A percentile compares a stretch with the other conserved stretches of the same genome.
phyloP scores from a whole-genome alignment of 208 protist genomes.

The Novymonas esmeraldas region DNA sequence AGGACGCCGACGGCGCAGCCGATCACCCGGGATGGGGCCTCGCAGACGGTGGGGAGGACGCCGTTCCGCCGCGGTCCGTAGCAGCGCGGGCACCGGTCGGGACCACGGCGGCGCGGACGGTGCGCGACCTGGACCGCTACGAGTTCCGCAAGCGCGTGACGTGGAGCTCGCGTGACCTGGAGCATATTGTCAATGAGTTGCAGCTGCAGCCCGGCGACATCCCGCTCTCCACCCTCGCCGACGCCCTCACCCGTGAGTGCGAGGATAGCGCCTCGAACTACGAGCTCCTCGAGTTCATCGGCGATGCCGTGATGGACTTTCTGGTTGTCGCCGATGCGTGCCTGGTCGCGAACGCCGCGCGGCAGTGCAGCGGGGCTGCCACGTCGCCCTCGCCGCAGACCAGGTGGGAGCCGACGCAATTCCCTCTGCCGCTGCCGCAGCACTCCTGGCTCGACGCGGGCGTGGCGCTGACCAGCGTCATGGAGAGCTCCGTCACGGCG shows the following conservation, averaged over 20 bases:
- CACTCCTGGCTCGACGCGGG: conserved; percentile 6
- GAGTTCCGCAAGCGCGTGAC: conserved; percentile 27
- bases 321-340: conserved; percentile 48
- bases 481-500: conserved; percentile 19
- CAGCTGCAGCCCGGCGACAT: conserved; percentile 15
- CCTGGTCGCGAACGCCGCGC: conserved; percentile 19
- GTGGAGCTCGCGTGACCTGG: conserved; percentile 18
- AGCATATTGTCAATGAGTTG: conserved; percentile 21
- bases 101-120: background rate
- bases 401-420: conserved; percentile 8
- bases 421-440: conserved; percentile 5
- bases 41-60: too few species aligned
- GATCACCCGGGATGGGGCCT: background rate
- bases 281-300: conserved; percentile 69
- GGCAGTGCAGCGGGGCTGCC: background rate
- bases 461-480: background rate
- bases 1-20: background rate
- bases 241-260: conserved; percentile 59
- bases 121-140: conserved; percentile 5
- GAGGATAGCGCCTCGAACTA: conserved; percentile 56
- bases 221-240: conserved; percentile 13
- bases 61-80: background rate
- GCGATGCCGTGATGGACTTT: conserved; percentile 75
- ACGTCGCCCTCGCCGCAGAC: background rate
- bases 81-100: background rate